Evolutionary conservation across 768 basidiomycete species (phyloP), one percentile per base, ranked within the genome.

Genomic region (Pulveroboletus sp.): DNA sequence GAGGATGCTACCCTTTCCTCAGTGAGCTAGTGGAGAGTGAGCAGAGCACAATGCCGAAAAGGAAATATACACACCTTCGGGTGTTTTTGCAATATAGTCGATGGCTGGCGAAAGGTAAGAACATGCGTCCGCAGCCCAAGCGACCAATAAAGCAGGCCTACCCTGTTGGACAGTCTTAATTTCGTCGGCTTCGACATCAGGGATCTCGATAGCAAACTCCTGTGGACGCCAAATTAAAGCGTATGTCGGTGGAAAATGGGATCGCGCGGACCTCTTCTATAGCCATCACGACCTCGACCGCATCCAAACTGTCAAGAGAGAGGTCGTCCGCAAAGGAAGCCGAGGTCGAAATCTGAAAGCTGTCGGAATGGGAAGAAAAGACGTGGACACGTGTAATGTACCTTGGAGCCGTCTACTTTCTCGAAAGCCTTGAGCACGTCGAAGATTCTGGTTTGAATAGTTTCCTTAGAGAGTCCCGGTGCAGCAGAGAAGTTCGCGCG

Each of bases 231-330:
- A 33, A 3, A 7, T 49, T 18, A 46, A 47, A 45, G 35, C 15
- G 47, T 52, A 36, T 36, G 36, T 47, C 17, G 38, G 48, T 40
- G 18, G n/a, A 49, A 31, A 27, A 35, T n/a, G 38, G 49, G 37
- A 49, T 44, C 17, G 33, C 21, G 24, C 55, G 45, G 58, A 83
- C 86, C 81, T 93, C 96, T 73, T 99, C 96, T 58, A 99, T 86
- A 36, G 95, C 93, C 93, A 99, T 96, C 61, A 98, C 90, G 26
- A 97, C 93, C 70, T 99, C 96, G 17, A 99, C 94, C 17, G 93
- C 81, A 69, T 99, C 96, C 66, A 99, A 74, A 61, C 93, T 97
- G 72, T 99, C 96, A 30, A 43, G 77, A 79, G 60, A 79, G 76
- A 50, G 83, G 82, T 36, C 72, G 76, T 64, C 52, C 78, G 38